These are phyloP conservation scores for Shiraia bambusicola DNA, from an alignment of 2,329 filamentous ascomycete genomes.

Conservation along the genomic window DNA sequence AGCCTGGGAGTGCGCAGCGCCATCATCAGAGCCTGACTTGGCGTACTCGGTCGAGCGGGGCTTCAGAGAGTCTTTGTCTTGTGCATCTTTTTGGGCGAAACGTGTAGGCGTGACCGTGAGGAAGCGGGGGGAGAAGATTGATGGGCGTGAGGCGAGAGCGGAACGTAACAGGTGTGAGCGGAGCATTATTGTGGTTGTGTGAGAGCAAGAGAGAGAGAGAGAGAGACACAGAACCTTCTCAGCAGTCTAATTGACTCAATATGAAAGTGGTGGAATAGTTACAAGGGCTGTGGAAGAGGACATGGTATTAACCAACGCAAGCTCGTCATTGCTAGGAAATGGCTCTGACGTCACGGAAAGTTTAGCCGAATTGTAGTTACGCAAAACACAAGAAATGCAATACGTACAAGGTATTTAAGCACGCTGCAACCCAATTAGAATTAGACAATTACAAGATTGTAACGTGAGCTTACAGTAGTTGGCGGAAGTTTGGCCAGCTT, in stretches of 20 bases:
- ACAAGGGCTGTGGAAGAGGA: no score
- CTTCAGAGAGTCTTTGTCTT: constrained; percentile 61
- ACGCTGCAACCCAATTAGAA: not conserved
- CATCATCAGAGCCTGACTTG: constrained; percentile 65
- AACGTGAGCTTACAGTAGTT: not conserved
- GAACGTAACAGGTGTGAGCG: constrained; percentile 24
- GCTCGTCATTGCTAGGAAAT: no score
- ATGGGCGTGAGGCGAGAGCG: constrained; percentile 11
- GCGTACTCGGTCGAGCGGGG: constrained; percentile 67
- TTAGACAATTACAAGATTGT: no score
- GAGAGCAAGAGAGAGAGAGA: no score
- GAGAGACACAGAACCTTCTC: no score
- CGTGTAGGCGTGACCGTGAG: constrained; percentile 25
- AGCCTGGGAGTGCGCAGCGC: constrained; percentile 57
- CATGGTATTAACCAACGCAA: no score
- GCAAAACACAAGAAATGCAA: not conserved
- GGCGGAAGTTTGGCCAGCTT: constrained; percentile 1
- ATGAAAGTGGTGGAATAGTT: no score
- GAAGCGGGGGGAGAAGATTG: constrained; percentile 19
- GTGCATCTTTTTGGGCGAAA: constrained; percentile 46
- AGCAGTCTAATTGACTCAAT: no score
- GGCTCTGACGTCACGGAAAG: not conserved
- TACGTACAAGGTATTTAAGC: not conserved
- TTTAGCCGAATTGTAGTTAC: not conserved
- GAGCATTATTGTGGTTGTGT: constrained; percentile 21